Percentiles rank a stretch among this genome's conserved stretches.
phyloP scores from a whole-genome alignment of 805 yeast genomes.

The Yamadazyma takamatsuzukensis region DNA sequence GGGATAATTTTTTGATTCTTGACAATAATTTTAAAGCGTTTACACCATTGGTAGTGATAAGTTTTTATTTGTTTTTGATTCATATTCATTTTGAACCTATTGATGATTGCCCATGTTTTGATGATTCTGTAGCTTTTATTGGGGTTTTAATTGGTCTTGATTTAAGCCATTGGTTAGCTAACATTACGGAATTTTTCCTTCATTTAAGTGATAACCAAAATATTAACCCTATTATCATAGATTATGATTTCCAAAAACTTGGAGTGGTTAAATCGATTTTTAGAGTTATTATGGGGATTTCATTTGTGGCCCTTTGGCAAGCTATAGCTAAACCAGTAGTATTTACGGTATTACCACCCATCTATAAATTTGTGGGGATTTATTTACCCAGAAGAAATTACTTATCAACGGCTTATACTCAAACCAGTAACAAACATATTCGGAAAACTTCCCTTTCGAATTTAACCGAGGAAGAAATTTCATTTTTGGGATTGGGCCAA shows the following conservation, averaged over 20 bases:
- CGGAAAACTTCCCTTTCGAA: slow-evolving; percentile 39
- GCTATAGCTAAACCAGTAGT: slow-evolving; percentile 64
- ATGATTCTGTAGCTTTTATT: slow-evolving; percentile 88
- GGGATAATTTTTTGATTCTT: slow-evolving; percentile 45
- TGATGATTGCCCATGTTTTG: slow-evolving; percentile 95
- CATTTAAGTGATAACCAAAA: slow-evolving; percentile 10
- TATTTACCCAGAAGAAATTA: slow-evolving; percentile 37
- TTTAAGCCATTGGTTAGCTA: slow-evolving; percentile 51
- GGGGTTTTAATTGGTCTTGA: slow-evolving; percentile 84
- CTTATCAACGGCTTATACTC: slow-evolving; percentile 35
- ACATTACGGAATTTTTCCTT: slow-evolving; percentile 26
- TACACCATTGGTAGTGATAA: slow-evolving; percentile 33
- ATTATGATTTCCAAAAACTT: slow-evolving; percentile 36
- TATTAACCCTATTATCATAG: slow-evolving; percentile 34
- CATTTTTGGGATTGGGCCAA: slow-evolving; percentile 16
- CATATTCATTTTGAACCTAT: slow-evolving; percentile 78
- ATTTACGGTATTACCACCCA: slow-evolving; percentile 53
- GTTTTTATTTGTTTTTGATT: slow-evolving; percentile 48
- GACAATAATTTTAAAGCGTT: slow-evolving; percentile 20
- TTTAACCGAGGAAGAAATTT: slow-evolving; percentile 20
- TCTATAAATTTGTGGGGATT: slow-evolving; percentile 43
- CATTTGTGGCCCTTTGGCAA: slow-evolving; percentile 69
- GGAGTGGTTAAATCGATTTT: slow-evolving; percentile 41
- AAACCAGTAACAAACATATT: slow-evolving; percentile 28
- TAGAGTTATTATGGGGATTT: slow-evolving; percentile 62